Base-by-base conservation (phyloP, 169 alveolate genomes). In the Plasmodium knowlesi region DNA sequence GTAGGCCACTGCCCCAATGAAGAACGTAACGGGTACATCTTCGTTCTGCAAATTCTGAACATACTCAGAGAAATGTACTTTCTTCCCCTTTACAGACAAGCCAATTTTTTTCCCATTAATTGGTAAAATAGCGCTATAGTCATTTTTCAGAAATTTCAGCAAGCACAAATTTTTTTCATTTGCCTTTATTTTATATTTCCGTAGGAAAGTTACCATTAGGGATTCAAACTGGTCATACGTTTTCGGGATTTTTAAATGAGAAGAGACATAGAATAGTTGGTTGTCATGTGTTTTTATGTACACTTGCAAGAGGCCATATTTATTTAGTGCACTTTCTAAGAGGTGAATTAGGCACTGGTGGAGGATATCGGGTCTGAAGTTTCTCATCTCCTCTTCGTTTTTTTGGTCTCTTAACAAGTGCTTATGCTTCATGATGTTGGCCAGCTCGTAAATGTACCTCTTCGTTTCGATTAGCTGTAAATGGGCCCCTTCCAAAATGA, bases 261-360 rank as follows among this genome's bases (percentile, higher is more conserved):
- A 98, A n/a, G 97, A 96, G n/a, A 97, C 96, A 82, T 97, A 98
- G 46, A 97, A 96, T 72, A 97, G 85, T 43, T 95, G 95, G 92
- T 97, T 97, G 83, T 96, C 97, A 81, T 95, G 96, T 5, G 99
- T 97, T 74, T 98, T 89, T 28, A 97, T 93, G 81, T 95, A 96
- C 1, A 97, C 97, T 88, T 96, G 96, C 41, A 97, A 90, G 79
- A 89, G 84, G 9, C 97, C 98, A 28, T 93, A 92, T 96, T 96
- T 96, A 80, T 94, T 96, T 57, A 98, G 92, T 1, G 98, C 98
- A 30, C 97, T 95, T 93, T 98, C 98, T 91, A 96, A 93, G 72
- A 98, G 95, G 67, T 96, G 96, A 79, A 98, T 93, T 39, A 98
- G 84, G 79, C 98, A 98, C 84, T 98, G 99, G 96, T 98, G 98